Evolutionary conservation across 2,329 filamentous ascomycete genomes (phyloP).

Genomic region (Fusarium poae): DNA sequence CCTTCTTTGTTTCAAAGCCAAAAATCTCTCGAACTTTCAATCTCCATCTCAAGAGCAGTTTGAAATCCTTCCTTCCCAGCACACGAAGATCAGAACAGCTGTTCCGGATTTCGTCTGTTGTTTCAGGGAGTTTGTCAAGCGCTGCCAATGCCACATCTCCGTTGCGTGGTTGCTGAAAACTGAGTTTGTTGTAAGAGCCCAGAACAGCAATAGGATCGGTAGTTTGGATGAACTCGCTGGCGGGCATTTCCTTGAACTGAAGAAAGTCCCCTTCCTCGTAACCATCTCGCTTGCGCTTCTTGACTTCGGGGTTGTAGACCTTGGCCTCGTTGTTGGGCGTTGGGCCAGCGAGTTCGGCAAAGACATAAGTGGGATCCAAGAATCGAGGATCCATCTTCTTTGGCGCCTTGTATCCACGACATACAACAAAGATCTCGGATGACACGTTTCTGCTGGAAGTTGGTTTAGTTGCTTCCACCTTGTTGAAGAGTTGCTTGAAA

Average conservation of each 20-base stretch:
- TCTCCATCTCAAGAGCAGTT: constrained; percentile 88
- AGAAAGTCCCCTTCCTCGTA: constrained; percentile 97
- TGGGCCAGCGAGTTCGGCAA: constrained; percentile 88
- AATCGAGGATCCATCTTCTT: constrained; percentile 94
- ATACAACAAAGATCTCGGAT: constrained; percentile 98
- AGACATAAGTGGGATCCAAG: constrained; percentile 88
- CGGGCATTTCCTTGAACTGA: constrained; percentile 89
- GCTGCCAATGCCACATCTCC: constrained; percentile 89
- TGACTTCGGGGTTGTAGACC: constrained; percentile 96
- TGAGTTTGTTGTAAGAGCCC: constrained; percentile 84
- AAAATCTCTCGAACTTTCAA: constrained; percentile 91
- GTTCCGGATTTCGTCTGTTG: constrained; percentile 81
- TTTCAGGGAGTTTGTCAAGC: constrained; percentile 86
- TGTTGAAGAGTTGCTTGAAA: constrained; percentile 94
- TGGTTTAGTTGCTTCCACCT: constrained; percentile 97
- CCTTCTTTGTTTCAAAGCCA: constrained; percentile 83
- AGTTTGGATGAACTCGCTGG: constrained; percentile 94
- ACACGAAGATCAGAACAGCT: constrained; percentile 90
- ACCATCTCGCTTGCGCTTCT: constrained; percentile 97
- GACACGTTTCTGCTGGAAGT: constrained; percentile 84
- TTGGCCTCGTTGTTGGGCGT: constrained; percentile 97
- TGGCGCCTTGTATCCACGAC: constrained; percentile 93
- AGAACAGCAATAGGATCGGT: constrained; percentile 93
- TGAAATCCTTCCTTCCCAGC: constrained; percentile 94
- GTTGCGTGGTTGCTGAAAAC: constrained; percentile 83